Conservation (phyloP, 1,139 yeast genomes). For the Blastobotrys malaysiensis region DNA sequence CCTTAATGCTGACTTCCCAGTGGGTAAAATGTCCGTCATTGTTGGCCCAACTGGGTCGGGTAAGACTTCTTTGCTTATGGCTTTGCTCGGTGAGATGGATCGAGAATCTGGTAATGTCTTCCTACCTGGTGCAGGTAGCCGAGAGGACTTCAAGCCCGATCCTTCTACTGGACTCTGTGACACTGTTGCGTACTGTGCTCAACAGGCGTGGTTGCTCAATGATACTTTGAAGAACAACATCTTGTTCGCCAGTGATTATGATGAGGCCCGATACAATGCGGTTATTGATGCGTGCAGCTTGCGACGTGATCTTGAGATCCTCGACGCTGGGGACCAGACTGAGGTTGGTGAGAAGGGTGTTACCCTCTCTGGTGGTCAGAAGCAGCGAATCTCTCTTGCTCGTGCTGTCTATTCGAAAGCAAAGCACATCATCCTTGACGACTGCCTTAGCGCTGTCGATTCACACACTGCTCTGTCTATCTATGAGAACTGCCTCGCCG, state of each 20-base stretch:
- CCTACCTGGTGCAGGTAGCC: constrained; percentile 68
- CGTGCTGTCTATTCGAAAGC: constrained; percentile 88
- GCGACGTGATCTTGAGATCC: constrained; percentile 69
- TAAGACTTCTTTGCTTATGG: constrained; percentile 84
- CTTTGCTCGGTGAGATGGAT: constrained; percentile 92
- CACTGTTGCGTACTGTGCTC: constrained; percentile 92
- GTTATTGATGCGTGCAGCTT: constrained; percentile 70
- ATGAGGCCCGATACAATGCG: constrained; percentile 66
- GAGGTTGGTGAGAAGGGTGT: constrained; percentile 96
- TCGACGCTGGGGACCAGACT: constrained; percentile 63
- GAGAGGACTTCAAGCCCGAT: constrained; percentile 64
- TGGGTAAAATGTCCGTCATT: constrained; percentile 74
- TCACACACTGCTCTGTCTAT: constrained; percentile 93
- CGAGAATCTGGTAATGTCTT: constrained; percentile 62
- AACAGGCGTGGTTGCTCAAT: constrained; percentile 90
- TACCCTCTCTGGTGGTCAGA: constrained; percentile 94
- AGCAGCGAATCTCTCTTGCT: constrained; percentile 91
- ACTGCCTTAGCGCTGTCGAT: constrained; percentile 94
- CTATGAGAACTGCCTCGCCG: constrained; percentile 83
- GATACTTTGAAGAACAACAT: constrained; percentile 84
- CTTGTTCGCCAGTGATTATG: constrained; percentile 66
- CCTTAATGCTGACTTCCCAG: constrained; percentile 58
- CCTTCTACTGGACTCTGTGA: constrained; percentile 76
- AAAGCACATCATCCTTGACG: constrained; percentile 77
- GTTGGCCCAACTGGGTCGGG: constrained; percentile 97